These are phyloP conservation scores for Phytophthora constricta DNA, from an alignment of 352 stramenopile species.

Conservation along the genomic window DNA sequence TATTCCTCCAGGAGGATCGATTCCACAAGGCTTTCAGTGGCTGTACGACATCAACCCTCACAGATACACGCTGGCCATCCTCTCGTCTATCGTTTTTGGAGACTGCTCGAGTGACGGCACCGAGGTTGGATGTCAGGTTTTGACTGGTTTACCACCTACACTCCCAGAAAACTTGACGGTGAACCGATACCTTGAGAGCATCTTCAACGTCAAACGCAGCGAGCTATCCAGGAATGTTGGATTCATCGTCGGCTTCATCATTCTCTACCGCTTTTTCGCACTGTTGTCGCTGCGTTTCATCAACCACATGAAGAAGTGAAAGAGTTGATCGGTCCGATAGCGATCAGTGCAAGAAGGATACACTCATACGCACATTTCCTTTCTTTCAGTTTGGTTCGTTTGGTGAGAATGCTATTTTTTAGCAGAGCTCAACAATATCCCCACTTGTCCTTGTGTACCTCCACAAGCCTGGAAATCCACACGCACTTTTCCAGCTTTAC, in stretches of 20 bases:
- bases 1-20: background rate
- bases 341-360: background rate
- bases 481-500: constrained; percentile 79
- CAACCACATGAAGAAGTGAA: background rate
- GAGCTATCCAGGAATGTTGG: background rate
- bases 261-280: background rate
- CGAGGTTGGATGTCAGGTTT: background rate
- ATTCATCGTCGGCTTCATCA: background rate
- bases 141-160: background rate
- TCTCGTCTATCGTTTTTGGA: background rate
- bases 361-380: background rate
- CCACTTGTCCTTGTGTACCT: constrained; percentile 59
- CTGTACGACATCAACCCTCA: constrained; percentile 83
- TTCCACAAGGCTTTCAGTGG: background rate
- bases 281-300: background rate
- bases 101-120: background rate
- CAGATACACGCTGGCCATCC: constrained; percentile 95
- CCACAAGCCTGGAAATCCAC: constrained; percentile 50
- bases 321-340: background rate
- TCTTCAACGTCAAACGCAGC: background rate
- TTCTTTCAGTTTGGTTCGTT: background rate
- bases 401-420: too few relatives aligned
- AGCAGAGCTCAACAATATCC: constrained; percentile 42
- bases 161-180: background rate
- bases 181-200: background rate